Percentiles rank a stretch among this genome's conserved stretches.
Conservation (phyloP, 2,329 filamentous ascomycete genomes). For the Pyrenophora graminea region DNA sequence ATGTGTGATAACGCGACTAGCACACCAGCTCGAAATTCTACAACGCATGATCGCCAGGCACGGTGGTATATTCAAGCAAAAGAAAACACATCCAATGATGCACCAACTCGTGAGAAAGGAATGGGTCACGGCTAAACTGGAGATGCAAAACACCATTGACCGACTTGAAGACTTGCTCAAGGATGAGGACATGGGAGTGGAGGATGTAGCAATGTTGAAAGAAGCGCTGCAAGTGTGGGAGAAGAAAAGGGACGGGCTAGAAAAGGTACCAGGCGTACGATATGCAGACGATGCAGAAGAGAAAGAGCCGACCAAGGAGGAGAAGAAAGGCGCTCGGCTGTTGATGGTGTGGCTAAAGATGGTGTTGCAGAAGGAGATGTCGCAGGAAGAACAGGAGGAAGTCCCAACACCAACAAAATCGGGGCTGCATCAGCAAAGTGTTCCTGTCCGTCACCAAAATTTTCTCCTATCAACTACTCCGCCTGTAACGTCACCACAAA, state of each 20-base stretch:
- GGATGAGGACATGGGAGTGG: not conserved
- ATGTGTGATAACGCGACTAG: too few species aligned
- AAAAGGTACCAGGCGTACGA: slow-evolving; percentile 13
- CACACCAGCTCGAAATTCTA: too few species aligned
- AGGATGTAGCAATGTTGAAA: slow-evolving; percentile 6
- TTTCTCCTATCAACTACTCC: too few species aligned
- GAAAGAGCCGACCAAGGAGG: slow-evolving; percentile 9
- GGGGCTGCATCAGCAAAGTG: too few species aligned
- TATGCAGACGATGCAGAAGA: slow-evolving; percentile 11
- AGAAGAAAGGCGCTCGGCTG: slow-evolving; percentile 5
- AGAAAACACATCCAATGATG: not conserved
- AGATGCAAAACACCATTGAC: slow-evolving; percentile 8
- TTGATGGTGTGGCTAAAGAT: slow-evolving; percentile 4
- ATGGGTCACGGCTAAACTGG: slow-evolving; percentile 14
- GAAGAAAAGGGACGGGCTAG: slow-evolving; percentile 6
- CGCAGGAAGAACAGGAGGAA: not conserved
- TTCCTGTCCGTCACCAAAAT: too few species aligned
- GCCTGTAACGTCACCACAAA: too few species aligned
- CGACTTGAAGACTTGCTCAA: slow-evolving; percentile 6
- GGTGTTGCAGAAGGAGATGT: slow-evolving; percentile 5
- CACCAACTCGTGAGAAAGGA: slow-evolving; percentile 4
- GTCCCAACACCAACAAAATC: too few species aligned
- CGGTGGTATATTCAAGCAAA: slow-evolving; percentile 9
- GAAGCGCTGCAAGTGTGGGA: slow-evolving; percentile 14
- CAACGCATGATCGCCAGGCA: not conserved